Evolutionary conservation across 108 stramenopile species (phyloP).

Genomic region (Mediolabrus comicus): DNA sequence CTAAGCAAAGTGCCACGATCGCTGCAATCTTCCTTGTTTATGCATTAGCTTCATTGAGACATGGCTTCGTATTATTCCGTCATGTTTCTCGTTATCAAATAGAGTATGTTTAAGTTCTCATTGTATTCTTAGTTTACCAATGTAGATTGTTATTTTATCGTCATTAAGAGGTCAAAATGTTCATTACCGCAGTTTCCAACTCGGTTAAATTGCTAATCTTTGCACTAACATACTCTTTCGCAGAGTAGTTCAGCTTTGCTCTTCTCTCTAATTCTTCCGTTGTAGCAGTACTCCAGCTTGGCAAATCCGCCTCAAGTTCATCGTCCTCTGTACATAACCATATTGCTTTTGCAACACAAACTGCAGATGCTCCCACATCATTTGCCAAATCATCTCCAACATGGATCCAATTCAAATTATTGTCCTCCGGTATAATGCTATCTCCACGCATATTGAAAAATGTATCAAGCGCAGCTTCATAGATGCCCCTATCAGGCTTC

Average conservation of each 20-base stretch:
- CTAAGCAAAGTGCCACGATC: conserved; percentile 71
- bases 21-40: conserved; percentile 79
- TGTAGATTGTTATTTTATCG: background rate
- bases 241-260: conserved; percentile 13
- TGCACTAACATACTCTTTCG: conserved; percentile 7
- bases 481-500: conserved; percentile 65
- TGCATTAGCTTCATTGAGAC: conserved; percentile 60
- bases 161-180: background rate
- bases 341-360: background rate
- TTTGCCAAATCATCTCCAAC: conserved; percentile 79
- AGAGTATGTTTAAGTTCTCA: conserved; percentile 61
- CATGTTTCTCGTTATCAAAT: conserved; percentile 76
- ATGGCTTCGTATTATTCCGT: conserved; percentile 62
- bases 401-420: conserved; percentile 56
- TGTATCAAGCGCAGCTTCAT: conserved; percentile 45
- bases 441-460: conserved; percentile 17
- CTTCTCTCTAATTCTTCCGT: conserved; percentile 36
- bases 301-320: background rate
- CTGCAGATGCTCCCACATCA: conserved; percentile 67
- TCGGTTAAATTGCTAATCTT: conserved; percentile 14
- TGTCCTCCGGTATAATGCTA: background rate
- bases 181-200: conserved; percentile 11
- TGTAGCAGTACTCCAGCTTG: conserved; percentile 58
- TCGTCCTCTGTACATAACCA: background rate
- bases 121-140: background rate